These are phyloP conservation scores for Cyamopsis tetragonoloba DNA, from an alignment of 306 rosid species.

Conservation along the genomic window DNA sequence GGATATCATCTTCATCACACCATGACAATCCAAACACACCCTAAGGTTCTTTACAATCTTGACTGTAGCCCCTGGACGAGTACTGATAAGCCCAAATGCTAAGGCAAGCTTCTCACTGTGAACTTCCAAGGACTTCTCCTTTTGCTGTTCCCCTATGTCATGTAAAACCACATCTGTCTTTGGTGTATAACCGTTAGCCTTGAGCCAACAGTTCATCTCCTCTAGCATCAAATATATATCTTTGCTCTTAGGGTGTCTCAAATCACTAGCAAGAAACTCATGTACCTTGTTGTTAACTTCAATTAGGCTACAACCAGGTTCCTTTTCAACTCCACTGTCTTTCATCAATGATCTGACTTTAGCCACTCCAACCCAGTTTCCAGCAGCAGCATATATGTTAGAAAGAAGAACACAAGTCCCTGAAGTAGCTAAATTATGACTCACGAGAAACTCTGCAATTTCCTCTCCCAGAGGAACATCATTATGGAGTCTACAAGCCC, in stretches of 20 bases:
- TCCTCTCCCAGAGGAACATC: conserved; percentile 59
- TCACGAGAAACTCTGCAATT: conserved; percentile 60
- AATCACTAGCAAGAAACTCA: conserved; percentile 82
- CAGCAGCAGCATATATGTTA: conserved; percentile 64
- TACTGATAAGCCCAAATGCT: conserved; percentile 79
- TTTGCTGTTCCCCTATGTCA: conserved; percentile 62
- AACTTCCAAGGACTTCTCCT: conserved; percentile 65
- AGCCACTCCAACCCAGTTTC: conserved; percentile 75
- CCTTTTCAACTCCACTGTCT: conserved; percentile 63
- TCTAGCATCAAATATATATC: conserved; percentile 59
- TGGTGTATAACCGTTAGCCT: conserved; percentile 54
- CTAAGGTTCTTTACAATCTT: conserved; percentile 79
- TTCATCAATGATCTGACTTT: conserved; percentile 70
- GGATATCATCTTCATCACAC: conserved; percentile 67
- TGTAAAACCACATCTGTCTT: conserved; percentile 60
- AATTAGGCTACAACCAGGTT: conserved; percentile 81
- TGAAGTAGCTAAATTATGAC: conserved; percentile 53
- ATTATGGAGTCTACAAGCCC: conserved; percentile 74
- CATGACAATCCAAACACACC: conserved; percentile 76
- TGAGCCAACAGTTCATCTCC: conserved; percentile 64
- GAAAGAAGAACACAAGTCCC: conserved; percentile 83
- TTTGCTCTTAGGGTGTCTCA: conserved; percentile 55
- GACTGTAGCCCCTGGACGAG: conserved; percentile 51
- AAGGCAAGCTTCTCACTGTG: conserved; percentile 85
- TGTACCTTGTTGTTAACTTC: conserved; percentile 64